These are phyloP conservation scores for Naganishia albida DNA, from an alignment of 1,284 basidiomycete species.

Conservation along the genomic window DNA sequence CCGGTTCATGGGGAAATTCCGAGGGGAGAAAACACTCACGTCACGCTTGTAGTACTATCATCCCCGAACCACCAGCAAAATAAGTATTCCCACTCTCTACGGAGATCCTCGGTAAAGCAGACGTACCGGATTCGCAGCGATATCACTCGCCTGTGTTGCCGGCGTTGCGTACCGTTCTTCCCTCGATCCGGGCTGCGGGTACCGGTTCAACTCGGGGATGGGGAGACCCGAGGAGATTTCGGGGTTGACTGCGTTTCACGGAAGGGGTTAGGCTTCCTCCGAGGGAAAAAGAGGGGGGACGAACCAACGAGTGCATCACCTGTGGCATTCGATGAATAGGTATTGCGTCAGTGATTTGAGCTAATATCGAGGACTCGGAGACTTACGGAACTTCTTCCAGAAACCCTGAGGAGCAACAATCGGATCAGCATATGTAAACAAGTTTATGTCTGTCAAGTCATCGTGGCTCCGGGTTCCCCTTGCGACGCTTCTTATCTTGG, in stretches of 20 bases:
- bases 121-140: constrained; percentile 46
- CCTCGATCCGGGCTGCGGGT: constrained; percentile 81
- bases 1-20: background rate
- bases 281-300: constrained; percentile 41
- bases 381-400: constrained; percentile 86
- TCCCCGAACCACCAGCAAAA: constrained; percentile 39
- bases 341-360: too few species aligned
- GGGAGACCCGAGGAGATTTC: constrained; percentile 92
- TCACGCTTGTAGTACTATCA: constrained; percentile 85
- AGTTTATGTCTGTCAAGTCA: background rate
- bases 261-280: background rate
- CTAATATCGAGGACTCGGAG: too few species aligned
- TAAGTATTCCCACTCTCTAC: constrained; percentile 1
- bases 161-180: constrained; percentile 82
- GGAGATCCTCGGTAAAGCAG: constrained; percentile 8
- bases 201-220: constrained; percentile 68
- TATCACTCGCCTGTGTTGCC: constrained; percentile 73
- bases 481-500: too few species aligned
- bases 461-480: background rate
- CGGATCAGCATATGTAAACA: background rate
- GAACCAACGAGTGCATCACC: constrained; percentile 78
- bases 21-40: constrained; percentile 54
- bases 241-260: constrained; percentile 64
- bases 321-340: constrained; percentile 44
- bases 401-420: constrained; percentile 59